Conservation (phyloP, 768 basidiomycete genomes). For the Hydnomerulius pinastri region DNA sequence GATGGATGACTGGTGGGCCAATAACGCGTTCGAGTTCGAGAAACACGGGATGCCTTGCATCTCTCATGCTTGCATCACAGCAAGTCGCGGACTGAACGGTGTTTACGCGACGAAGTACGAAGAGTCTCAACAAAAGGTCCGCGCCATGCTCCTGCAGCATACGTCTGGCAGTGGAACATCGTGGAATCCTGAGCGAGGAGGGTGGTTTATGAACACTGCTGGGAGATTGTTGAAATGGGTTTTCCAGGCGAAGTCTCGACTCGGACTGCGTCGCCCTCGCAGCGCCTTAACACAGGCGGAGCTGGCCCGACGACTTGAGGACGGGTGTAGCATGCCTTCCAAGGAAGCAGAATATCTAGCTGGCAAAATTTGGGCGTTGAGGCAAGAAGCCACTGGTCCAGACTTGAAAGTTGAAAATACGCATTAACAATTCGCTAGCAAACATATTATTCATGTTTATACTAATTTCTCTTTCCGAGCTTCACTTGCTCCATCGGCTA, state of each 20-base stretch:
- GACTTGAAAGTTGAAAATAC: constrained; percentile 23
- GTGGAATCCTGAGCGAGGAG: constrained; percentile 23
- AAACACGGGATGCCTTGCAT: constrained; percentile 20
- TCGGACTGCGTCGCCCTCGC: neutral
- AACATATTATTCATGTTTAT: constrained; percentile 12
- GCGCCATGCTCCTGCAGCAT: constrained; percentile 21
- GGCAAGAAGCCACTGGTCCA: constrained; percentile 20
- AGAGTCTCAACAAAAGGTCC: constrained; percentile 31
- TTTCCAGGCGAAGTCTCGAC: constrained; percentile 12
- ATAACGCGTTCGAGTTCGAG: constrained; percentile 34
- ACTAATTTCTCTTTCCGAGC: neutral
- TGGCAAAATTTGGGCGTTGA: constrained; percentile 22
- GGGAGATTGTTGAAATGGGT: constrained; percentile 21
- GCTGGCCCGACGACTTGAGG: constrained; percentile 24
- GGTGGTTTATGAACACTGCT: constrained; percentile 28
- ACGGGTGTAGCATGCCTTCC: constrained; percentile 22
- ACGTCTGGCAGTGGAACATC: constrained; percentile 12
- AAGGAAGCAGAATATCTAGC: constrained; percentile 25
- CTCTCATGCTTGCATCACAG: constrained; percentile 43
- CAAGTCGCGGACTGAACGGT: constrained; percentile 28
- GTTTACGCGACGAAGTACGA: constrained; percentile 30
- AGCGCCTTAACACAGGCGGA: constrained; percentile 16
- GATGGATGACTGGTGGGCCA: constrained; percentile 38
- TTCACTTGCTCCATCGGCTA: too few relatives aligned
- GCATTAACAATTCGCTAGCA: constrained; percentile 13